Evolutionary conservation across 73 alveolate genomes (phyloP), one percentile per base, ranked within the genome.

Genomic region (Durusdinium trenchii): DNA sequence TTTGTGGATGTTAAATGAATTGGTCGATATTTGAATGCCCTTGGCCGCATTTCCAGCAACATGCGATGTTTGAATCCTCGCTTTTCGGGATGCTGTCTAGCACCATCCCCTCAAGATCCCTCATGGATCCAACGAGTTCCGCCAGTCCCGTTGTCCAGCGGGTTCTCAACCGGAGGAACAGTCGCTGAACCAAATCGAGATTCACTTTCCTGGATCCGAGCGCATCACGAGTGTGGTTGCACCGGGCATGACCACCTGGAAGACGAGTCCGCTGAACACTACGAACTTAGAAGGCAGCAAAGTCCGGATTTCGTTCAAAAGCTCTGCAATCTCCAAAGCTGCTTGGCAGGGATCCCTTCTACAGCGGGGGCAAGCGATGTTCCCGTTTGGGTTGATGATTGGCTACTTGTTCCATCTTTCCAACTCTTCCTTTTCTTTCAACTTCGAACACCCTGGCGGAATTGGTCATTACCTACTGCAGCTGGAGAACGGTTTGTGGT

Each of bases 191-290:
- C 50, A 84, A 78, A 84, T 84, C 94, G 94, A 84, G 76, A 84
- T 84, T 52, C 94, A 84, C 94, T 84, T 84, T 40, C 94, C 94
- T 35, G 94, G 94, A 23, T 52, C 47, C 78, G 94, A 61, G 35
- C 79, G 94, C 42, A 84, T 84, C 94, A 50, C 94, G 57, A 52
- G 94, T 40, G 94, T 84, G 79, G 94, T 84, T n/a, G 94, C 94
- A 26, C 94, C 50, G 7, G 94, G 94, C 60, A 84, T 84, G 94
- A 84, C 94, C 54, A 84, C 50, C 76, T 84, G 94, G 94, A 84
- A 84, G 60, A 47, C 94, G 64, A 52, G 46, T 38, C 42, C 94
- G 23, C 40, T 54, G 18, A 40, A 54, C 40, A 23, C 82, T 4
- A 69, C 82, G 12, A 47, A 7, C 40, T 23, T 23, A 38, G 14